Conservation (phyloP, 2,329 filamentous ascomycete species). For the Ascochyta viciae-villosae region DNA sequence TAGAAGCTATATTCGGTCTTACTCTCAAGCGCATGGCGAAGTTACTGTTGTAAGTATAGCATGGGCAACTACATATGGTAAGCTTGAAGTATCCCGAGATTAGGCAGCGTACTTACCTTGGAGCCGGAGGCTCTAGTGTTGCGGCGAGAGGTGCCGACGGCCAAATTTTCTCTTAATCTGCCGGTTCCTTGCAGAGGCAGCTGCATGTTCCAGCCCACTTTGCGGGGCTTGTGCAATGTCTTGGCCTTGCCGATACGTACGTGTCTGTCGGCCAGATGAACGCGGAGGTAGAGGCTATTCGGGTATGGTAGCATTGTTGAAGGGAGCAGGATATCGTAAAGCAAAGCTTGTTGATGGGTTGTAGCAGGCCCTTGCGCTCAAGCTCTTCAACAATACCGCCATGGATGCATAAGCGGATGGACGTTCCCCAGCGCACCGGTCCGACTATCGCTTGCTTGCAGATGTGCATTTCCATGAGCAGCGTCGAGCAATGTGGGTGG, state of each 20-base stretch:
- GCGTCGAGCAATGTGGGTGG: not conserved
- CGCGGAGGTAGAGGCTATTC: not conserved
- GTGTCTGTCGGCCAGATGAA: not conserved
- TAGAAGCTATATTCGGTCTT: not conserved
- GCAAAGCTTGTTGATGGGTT: no score
- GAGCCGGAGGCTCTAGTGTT: not conserved
- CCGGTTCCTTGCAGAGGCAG: not conserved
- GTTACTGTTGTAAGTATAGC: slow-evolving; percentile 4
- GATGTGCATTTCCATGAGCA: not conserved
- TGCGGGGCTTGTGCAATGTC: not conserved
- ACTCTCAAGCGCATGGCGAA: slow-evolving; percentile 2
- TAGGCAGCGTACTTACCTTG: not conserved
- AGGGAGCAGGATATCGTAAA: no score
- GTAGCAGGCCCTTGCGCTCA: not conserved
- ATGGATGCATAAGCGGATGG: not conserved
- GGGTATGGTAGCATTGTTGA: not conserved
- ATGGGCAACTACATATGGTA: not conserved
- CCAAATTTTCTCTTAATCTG: not conserved
- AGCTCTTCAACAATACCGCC: not conserved
- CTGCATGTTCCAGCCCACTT: not conserved
- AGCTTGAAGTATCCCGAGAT: not conserved
- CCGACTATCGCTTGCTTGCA: not conserved
- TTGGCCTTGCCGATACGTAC: no score
- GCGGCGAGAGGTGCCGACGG: not conserved
- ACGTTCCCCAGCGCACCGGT: not conserved